Conservation (phyloP, 148 eudicot species). For the Talinum fruticosum region DNA sequence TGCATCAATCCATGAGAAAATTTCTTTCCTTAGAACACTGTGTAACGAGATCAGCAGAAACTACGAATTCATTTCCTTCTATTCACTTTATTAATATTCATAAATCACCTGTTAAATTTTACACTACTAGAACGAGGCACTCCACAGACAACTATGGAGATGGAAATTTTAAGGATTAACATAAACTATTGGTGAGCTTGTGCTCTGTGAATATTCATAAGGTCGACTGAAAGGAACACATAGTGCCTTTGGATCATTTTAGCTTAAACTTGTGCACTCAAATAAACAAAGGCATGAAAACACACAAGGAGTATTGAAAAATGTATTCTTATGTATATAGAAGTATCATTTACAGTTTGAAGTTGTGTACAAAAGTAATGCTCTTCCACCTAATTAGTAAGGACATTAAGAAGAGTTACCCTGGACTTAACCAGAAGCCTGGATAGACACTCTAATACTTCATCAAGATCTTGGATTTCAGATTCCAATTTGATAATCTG, state of each 20-base stretch:
- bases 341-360: neutral
- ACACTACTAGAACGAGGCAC: too few species aligned
- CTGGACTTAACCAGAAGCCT: conserved; percentile 42
- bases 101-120: too few species aligned
- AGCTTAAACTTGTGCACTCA: neutral
- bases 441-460: conserved; percentile 35
- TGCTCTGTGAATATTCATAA: conserved; percentile 1
- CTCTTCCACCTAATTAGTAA: conserved; percentile 29
- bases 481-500: conserved; percentile 29
- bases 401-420: conserved; percentile 47
- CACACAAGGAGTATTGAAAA: neutral
- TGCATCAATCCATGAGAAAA: neutral
- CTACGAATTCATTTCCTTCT: neutral
- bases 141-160: too few species aligned
- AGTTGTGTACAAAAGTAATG: neutral
- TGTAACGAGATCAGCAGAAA: neutral
- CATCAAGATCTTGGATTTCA: conserved; percentile 38
- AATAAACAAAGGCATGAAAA: neutral
- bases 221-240: neutral
- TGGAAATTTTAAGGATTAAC: too few species aligned
- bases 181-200: neutral
- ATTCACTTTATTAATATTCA: neutral
- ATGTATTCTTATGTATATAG: neutral
- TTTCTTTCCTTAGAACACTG: neutral
- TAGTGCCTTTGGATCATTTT: neutral